phyloP scores from a whole-genome alignment of 2,329 filamentous ascomycete species.

The Chaetomium strumarium region DNA sequence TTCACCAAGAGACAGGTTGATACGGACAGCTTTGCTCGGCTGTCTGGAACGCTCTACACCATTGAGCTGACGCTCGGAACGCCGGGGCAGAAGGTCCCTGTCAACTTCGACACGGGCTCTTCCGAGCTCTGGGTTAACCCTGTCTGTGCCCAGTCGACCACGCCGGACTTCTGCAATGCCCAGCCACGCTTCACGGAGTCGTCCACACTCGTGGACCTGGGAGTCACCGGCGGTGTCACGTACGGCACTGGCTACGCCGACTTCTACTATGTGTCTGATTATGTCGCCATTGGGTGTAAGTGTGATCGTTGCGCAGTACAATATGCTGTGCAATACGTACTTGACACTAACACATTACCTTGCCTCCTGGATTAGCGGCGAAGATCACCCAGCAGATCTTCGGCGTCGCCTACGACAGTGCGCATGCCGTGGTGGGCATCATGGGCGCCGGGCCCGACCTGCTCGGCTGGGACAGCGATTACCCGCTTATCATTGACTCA shows the following conservation, averaged over 20 bases:
- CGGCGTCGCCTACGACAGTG: constrained; percentile 6
- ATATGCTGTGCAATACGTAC: no score
- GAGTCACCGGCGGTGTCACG: background rate
- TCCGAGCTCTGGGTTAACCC: constrained; percentile 17
- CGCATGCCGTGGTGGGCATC: background rate
- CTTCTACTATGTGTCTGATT: constrained; percentile 3
- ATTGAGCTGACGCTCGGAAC: constrained; percentile 15
- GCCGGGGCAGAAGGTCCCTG: constrained; percentile 19
- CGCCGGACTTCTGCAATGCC: constrained; percentile 8
- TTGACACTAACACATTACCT: background rate
- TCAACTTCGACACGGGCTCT: constrained; percentile 19
- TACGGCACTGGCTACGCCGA: constrained; percentile 1
- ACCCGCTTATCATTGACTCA: constrained; percentile 13
- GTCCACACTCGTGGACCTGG: background rate
- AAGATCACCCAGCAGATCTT: constrained; percentile 7
- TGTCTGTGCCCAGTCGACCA: background rate
- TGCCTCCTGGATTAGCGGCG: background rate
- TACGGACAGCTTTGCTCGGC: background rate
- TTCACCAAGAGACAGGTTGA: constrained; percentile 14
- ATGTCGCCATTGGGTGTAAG: constrained; percentile 5
- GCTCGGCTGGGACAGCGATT: background rate
- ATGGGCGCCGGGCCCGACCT: background rate
- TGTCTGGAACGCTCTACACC: constrained; percentile 13
- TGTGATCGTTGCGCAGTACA: no score
- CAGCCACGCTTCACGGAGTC: constrained; percentile 3